Evolutionary conservation across 805 yeast species (phyloP).

Genomic region (Scheffersomyces ergatensis): DNA sequence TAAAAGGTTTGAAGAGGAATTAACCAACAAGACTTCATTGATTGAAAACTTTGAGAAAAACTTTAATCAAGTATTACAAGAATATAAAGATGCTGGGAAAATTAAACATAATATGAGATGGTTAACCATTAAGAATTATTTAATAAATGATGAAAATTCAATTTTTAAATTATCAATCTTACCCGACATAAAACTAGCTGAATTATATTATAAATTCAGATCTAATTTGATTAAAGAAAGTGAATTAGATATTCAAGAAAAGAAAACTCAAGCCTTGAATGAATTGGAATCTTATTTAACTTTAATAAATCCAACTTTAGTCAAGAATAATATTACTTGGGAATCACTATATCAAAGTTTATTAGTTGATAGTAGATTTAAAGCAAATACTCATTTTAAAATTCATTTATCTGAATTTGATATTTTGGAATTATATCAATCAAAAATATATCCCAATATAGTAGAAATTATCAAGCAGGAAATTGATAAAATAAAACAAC

Average conservation of each 20-base stretch:
- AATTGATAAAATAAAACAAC: conserved; percentile 22
- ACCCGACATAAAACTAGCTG: conserved; percentile 54
- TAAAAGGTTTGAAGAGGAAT: conserved; percentile 42
- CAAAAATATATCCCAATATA: conserved; percentile 28
- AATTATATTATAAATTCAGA: conserved; percentile 53
- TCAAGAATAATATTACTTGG: conserved; percentile 35
- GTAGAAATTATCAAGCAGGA: conserved; percentile 17
- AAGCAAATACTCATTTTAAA: conserved; percentile 56
- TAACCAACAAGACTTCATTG: conserved; percentile 50
- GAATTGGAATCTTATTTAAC: conserved; percentile 54
- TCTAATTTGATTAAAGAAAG: conserved; percentile 33
- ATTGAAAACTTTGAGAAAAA: conserved; percentile 54
- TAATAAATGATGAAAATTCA: conserved; percentile 62
- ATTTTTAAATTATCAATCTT: conserved; percentile 59
- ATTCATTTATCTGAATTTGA: conserved; percentile 58
- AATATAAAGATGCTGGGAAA: conserved; percentile 27
- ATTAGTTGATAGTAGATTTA: conserved; percentile 48
- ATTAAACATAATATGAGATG: conserved; percentile 62
- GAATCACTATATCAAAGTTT: conserved; percentile 31
- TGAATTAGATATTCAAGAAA: conserved; percentile 14
- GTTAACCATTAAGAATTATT: conserved; percentile 48
- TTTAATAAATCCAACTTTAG: conserved; percentile 27
- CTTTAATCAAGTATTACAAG: conserved; percentile 47
- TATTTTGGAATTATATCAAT: conserved; percentile 51
- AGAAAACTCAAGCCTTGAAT: conserved; percentile 46